phyloP scores from a whole-genome alignment of 441 rosid genomes.

The Jatropha multifida region DNA sequence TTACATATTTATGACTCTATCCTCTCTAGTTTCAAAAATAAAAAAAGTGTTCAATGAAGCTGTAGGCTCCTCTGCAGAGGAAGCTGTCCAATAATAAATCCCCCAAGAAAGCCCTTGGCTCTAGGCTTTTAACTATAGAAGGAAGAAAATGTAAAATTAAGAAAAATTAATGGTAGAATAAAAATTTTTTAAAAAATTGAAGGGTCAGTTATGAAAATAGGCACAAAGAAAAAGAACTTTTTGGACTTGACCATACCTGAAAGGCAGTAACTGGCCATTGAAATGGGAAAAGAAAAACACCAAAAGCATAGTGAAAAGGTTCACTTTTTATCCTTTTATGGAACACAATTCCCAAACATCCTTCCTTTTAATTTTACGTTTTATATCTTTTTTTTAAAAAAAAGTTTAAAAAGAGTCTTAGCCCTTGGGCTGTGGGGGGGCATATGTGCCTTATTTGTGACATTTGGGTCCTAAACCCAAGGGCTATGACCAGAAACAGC shows the following conservation, averaged over 20 bases:
- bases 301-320: slow-evolving; percentile 6
- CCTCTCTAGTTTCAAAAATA: too few species aligned
- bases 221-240: neutral
- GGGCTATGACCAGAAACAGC: slow-evolving; percentile 12
- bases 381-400: too few species aligned
- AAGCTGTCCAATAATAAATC: too few species aligned
- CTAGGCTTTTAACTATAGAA: too few species aligned
- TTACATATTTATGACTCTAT: too few species aligned
- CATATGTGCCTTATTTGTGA: neutral
- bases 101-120: too few species aligned
- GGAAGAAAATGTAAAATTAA: neutral
- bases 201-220: neutral
- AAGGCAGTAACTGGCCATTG: neutral
- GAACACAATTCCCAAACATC: slow-evolving; percentile 32
- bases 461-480: neutral
- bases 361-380: slow-evolving; percentile 3
- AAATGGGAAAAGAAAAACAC: neutral
- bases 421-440: slow-evolving; percentile 3
- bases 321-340: slow-evolving; percentile 11
- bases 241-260: neutral
- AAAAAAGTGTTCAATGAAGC: too few species aligned
- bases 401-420: neutral
- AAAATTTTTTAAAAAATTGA: neutral
- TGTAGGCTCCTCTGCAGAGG: too few species aligned
- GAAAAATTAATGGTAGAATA: neutral